These are phyloP conservation scores for Ceratonia siliqua DNA, from an alignment of 306 rosid genomes.

Conservation along the genomic window DNA sequence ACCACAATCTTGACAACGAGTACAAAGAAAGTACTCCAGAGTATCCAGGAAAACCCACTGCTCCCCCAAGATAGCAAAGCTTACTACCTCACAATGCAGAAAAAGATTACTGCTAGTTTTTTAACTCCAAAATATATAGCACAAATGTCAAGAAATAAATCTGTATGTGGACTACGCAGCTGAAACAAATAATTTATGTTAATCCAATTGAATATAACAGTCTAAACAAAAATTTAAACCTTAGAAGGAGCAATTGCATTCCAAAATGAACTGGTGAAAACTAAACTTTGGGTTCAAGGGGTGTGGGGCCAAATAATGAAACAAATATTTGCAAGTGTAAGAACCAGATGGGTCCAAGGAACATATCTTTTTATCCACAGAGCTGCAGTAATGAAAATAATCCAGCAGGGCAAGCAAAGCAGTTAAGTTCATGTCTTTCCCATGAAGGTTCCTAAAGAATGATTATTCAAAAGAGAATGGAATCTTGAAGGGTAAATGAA, in stretches of 20 bases:
- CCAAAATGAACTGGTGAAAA: background rate
- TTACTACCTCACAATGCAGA: background rate
- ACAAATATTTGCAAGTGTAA: background rate
- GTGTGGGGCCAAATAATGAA: background rate
- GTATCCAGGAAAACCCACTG: background rate
- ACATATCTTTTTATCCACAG: background rate
- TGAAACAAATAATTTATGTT: background rate
- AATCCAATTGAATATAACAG: background rate
- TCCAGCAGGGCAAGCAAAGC: background rate
- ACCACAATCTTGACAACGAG: background rate
- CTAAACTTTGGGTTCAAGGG: background rate
- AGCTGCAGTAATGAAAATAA: background rate
- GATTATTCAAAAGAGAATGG: background rate
- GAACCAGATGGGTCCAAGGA: background rate
- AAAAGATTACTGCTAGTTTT: background rate
- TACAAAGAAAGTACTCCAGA: background rate
- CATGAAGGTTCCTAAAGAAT: background rate
- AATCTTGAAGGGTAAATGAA: background rate
- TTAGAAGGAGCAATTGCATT: background rate
- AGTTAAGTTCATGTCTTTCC: background rate
- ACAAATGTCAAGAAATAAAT: background rate
- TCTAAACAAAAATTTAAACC: background rate
- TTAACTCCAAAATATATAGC: background rate
- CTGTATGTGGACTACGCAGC: background rate
- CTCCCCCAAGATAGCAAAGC: background rate